Conservation (phyloP, 148 eudicot species). For the Beta vulgaris region DNA sequence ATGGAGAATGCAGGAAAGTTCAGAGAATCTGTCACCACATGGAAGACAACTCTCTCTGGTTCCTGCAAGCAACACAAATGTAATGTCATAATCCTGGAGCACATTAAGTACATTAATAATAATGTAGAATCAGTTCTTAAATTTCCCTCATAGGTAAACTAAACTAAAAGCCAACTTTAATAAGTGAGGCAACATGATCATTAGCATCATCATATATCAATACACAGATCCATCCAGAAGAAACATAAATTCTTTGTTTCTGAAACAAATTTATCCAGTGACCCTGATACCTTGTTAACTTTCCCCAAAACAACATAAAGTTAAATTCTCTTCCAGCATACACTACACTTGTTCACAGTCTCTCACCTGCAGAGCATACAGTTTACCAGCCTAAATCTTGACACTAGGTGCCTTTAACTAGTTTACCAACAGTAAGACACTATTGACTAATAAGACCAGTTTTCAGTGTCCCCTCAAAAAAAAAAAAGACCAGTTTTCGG, state of each 20-base stretch:
- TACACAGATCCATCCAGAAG: not conserved
- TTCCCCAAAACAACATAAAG: not conserved
- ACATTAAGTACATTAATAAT: not conserved
- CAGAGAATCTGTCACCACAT: constrained; percentile 85
- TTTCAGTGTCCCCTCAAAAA: no score
- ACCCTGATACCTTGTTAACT: not conserved
- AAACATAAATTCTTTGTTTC: not conserved
- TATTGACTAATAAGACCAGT: no score
- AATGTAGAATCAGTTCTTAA: constrained; percentile 1
- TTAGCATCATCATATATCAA: not conserved
- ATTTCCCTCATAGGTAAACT: not conserved
- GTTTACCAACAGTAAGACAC: no score
- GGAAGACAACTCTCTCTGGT: constrained; percentile 78
- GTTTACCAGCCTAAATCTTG: not conserved
- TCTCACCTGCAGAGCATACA: not conserved
- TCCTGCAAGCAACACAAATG: constrained; percentile 51
- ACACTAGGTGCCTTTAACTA: not conserved
- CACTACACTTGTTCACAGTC: not conserved
- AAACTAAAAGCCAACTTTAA: not conserved
- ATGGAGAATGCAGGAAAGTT: constrained; percentile 77
- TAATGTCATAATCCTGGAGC: constrained; percentile 2
- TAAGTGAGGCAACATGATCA: not conserved
- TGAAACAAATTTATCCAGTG: not conserved
- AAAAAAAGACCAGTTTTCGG: no score
- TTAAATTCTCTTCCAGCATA: not conserved